These are phyloP conservation scores for Cymbidium sinense DNA, from an alignment of 106 monocot species.

Conservation along the genomic window DNA sequence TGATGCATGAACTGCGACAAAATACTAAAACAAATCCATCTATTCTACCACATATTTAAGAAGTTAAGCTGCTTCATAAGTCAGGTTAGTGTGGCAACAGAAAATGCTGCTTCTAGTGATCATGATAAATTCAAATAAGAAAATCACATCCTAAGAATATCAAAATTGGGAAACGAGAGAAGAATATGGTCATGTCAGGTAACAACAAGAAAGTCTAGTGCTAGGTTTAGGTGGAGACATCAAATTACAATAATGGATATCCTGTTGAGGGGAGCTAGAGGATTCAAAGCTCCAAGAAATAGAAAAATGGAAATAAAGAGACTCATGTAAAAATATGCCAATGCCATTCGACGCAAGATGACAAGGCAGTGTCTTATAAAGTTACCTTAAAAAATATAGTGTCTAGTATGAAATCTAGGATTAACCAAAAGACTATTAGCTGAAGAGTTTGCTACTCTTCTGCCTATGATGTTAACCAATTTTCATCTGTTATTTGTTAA, in stretches of 20 bases:
- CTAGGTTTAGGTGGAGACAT: background rate
- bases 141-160: background rate
- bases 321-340: background rate
- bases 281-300: background rate
- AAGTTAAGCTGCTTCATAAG: no score
- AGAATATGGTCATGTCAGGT: background rate
- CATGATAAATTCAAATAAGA: background rate
- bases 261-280: background rate
- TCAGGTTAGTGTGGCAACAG: no score
- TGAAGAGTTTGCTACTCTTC: no score
- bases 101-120: no score
- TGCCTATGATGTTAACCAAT: no score
- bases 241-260: background rate
- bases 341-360: background rate
- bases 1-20: no score
- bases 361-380: background rate
- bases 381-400: no score
- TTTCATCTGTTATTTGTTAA: no score
- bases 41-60: no score
- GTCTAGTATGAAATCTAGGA: no score
- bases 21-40: no score
- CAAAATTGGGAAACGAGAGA: background rate
- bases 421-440: no score
- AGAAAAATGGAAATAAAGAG: background rate
- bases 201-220: background rate